Conservation (phyloP, 768 basidiomycete genomes). For the Auricularia heimuer region DNA sequence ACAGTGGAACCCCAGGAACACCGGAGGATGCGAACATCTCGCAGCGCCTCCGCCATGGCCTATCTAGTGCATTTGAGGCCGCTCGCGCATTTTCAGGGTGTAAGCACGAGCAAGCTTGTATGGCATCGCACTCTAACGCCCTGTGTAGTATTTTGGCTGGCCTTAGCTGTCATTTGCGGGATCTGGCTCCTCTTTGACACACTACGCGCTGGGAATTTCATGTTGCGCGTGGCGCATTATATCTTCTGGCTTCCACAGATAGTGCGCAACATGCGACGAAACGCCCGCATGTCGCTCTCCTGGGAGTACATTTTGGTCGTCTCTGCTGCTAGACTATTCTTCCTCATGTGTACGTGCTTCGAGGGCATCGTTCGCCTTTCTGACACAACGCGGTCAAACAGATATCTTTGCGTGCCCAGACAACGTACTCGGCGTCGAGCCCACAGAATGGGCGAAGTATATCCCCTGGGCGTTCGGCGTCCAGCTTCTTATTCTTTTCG, state of each 20-base stretch:
- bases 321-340: constrained; percentile 57
- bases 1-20: constrained; percentile 11
- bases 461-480: constrained; percentile 50
- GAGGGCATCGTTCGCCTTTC: background rate
- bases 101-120: background rate
- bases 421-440: constrained; percentile 76
- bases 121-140: background rate
- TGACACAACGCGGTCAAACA: constrained; percentile 20
- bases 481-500: constrained; percentile 51
- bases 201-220: constrained; percentile 17
- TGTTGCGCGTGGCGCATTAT: constrained; percentile 64
- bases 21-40: background rate
- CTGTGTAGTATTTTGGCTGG: constrained; percentile 44
- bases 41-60: background rate
- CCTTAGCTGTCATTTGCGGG: background rate
- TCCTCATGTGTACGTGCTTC: constrained; percentile 58
- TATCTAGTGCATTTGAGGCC: background rate
- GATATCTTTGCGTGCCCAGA: constrained; percentile 77
- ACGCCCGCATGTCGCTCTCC: constrained; percentile 57
- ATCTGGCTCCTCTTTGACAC: background rate
- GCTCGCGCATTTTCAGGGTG: background rate
- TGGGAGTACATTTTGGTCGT: constrained; percentile 70
- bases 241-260: constrained; percentile 84
- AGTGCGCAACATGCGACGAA: constrained; percentile 59
- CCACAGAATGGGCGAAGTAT: constrained; percentile 54